Evolutionary conservation across 768 basidiomycete genomes (phyloP).

Genomic region (Termitomyces sp.): DNA sequence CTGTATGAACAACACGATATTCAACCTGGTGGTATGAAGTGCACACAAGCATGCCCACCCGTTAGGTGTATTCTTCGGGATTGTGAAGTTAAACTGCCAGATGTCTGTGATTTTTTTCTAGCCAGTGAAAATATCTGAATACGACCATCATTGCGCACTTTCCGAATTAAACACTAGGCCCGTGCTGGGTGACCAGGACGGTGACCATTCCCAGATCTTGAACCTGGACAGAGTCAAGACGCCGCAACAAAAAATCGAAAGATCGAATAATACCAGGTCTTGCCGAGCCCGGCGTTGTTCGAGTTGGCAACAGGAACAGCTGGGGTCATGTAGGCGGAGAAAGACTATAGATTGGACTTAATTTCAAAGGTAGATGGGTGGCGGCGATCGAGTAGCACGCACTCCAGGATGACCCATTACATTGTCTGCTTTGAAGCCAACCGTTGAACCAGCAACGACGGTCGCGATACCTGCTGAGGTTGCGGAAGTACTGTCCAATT

Average conservation of each 20-base stretch:
- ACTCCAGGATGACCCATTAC: conserved; percentile 32
- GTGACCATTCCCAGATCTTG: conserved; percentile 40
- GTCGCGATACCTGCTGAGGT: conserved; percentile 24
- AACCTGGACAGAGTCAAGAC: conserved; percentile 19
- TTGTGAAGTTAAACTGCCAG: conserved; percentile 28
- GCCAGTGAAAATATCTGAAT: neutral
- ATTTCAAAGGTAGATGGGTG: neutral
- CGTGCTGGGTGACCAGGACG: conserved; percentile 25
- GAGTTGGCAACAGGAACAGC: conserved; percentile 31
- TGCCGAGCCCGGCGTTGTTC: conserved; percentile 35
- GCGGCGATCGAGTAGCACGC: neutral
- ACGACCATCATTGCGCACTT: conserved; percentile 16
- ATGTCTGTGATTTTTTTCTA: conserved; percentile 18
- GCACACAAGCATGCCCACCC: conserved; percentile 18
- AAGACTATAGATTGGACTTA: conserved; percentile 17
- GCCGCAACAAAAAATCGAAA: neutral
- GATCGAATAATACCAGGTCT: conserved; percentile 26
- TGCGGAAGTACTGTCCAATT: conserved; percentile 26
- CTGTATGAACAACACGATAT: neutral
- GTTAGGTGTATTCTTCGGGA: conserved; percentile 28
- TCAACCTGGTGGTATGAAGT: neutral
- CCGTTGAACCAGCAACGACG: conserved; percentile 26
- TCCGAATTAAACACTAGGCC: conserved; percentile 26
- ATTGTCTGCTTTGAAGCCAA: conserved; percentile 28
- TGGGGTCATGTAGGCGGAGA: conserved; percentile 29